phyloP scores from a whole-genome alignment of 352 stramenopile genomes.

The Pythium sp. region DNA sequence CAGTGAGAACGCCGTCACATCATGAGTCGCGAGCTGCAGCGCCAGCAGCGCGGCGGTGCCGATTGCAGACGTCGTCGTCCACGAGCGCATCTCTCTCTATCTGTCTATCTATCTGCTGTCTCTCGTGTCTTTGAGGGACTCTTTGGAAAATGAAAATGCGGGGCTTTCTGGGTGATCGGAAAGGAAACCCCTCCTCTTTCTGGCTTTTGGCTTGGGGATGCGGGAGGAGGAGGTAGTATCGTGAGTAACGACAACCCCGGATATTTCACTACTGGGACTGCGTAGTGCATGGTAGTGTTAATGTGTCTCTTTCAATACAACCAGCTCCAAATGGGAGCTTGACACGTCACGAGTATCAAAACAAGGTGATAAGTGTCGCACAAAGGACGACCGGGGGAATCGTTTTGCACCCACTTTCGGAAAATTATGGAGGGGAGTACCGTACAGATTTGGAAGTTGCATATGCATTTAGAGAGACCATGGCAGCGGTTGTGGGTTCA shows the following conservation, averaged over 20 bases:
- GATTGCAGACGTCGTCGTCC: not conserved
- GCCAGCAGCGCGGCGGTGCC: not conserved
- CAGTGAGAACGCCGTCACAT: slow-evolving; percentile 51
- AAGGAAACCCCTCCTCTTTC: not conserved
- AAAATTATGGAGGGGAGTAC: not conserved
- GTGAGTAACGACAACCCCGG: not conserved
- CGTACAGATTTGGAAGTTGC: not conserved
- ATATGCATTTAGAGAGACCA: not conserved
- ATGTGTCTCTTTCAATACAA: not conserved
- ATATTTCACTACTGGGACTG: not conserved
- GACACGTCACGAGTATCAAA: not conserved
- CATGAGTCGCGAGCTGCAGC: not conserved
- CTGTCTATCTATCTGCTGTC: not conserved
- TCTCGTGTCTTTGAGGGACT: not conserved
- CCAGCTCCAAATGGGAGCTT: not conserved
- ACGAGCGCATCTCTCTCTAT: slow-evolving; percentile 2
- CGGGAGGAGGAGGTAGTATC: not conserved
- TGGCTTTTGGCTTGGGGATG: not conserved
- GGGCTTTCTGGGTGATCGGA: not conserved
- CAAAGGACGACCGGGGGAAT: not conserved
- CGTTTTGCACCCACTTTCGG: slow-evolving; percentile 9
- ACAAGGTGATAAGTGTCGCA: not conserved
- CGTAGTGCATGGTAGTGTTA: not conserved
- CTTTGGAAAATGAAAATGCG: not conserved
- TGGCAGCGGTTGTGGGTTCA: not conserved